Conservation (phyloP, 1,284 basidiomycete genomes). For the Trichosporon ovoides region DNA sequence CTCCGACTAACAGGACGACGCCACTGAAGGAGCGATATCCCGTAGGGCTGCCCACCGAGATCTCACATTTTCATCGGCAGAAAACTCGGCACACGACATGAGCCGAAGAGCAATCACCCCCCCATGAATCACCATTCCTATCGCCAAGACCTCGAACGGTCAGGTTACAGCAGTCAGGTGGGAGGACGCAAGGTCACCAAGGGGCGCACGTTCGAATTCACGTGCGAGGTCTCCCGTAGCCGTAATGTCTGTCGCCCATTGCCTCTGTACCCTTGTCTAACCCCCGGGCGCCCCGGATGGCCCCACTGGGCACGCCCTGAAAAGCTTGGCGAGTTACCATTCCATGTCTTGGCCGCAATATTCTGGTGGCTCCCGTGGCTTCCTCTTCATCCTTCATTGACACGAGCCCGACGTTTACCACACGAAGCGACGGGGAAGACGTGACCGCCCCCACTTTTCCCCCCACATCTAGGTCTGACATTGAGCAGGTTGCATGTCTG, state of each 20-base stretch:
- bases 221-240: not conserved
- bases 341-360: not conserved
- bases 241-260: no score
- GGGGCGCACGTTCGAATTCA: slow-evolving; percentile 4
- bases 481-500: no score
- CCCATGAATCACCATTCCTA: no score
- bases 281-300: not conserved
- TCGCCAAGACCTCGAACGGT: no score
- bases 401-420: not conserved
- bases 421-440: not conserved
- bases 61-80: no score
- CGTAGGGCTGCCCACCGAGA: no score
- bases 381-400: not conserved
- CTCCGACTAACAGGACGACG: no score
- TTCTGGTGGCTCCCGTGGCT: not conserved
- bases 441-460: not conserved
- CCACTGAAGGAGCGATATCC: no score
- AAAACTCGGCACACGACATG: no score
- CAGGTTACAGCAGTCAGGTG: not conserved
- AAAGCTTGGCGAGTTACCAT: not conserved
- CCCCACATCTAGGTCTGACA: not conserved
- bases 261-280: not conserved
- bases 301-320: not conserved
- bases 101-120: no score
- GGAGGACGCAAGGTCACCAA: not conserved